A percentile compares a stretch with the other conserved stretches of the same genome.
phyloP scores from a whole-genome alignment of 1,284 basidiomycete species.

The Ceratobasidium sp. region DNA sequence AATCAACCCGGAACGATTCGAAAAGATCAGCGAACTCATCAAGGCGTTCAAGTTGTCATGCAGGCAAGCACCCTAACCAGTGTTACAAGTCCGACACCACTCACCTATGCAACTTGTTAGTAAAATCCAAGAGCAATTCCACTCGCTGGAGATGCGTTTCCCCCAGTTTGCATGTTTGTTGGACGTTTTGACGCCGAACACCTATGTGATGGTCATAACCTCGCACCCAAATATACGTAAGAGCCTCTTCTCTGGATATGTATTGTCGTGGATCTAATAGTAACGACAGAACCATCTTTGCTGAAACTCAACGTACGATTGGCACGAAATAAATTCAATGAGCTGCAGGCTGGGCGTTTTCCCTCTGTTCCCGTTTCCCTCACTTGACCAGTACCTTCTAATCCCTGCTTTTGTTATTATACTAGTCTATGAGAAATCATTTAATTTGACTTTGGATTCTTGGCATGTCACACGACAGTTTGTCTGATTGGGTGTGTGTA shows the following conservation, averaged over 20 bases:
- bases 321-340: slow-evolving; percentile 85
- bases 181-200: slow-evolving; percentile 94
- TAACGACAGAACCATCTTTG: slow-evolving; percentile 80
- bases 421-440: background rate
- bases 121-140: slow-evolving; percentile 78
- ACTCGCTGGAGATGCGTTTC: slow-evolving; percentile 83
- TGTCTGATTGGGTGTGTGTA: background rate
- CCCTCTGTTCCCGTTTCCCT: slow-evolving; percentile 30
- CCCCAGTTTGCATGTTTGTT: slow-evolving; percentile 92
- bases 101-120: slow-evolving; percentile 49
- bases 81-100: background rate
- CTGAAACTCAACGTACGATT: slow-evolving; percentile 86
- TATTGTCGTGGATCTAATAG: background rate
- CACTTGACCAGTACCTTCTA: background rate
- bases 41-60: slow-evolving; percentile 96
- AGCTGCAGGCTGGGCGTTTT: slow-evolving; percentile 73
- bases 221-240: slow-evolving; percentile 88
- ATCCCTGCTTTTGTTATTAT: background rate
- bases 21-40: slow-evolving; percentile 95
- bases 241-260: slow-evolving; percentile 50
- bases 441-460: background rate
- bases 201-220: slow-evolving; percentile 91
- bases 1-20: slow-evolving; percentile 87
- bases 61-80: slow-evolving; percentile 68
- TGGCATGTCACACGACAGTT: background rate